phyloP scores from a whole-genome alignment of 1,139 yeast species.

The Insectozyma bohioensis region DNA sequence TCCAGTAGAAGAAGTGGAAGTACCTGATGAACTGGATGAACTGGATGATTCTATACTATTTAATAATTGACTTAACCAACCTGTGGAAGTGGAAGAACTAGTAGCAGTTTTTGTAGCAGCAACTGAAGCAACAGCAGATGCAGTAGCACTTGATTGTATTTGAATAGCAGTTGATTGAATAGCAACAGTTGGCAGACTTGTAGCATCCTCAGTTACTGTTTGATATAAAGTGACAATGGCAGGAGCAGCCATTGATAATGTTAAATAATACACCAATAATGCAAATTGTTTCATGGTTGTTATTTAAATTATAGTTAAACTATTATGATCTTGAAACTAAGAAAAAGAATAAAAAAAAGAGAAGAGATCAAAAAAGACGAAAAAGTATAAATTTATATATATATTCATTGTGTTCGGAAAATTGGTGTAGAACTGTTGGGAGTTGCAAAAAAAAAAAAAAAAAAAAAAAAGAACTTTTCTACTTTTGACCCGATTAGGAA shows the following conservation, averaged over 20 bases:
- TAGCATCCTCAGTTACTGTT: constrained; percentile 21
- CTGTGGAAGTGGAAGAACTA: constrained; percentile 2
- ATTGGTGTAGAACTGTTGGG: constrained; percentile 1
- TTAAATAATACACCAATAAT: constrained; percentile 9
- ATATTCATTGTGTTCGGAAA: no score
- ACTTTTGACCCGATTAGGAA: no score
- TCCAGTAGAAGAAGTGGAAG: constrained; percentile 4
- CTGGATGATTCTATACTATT: constrained; percentile 2
- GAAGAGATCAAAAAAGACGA: background rate
- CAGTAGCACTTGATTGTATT: constrained; percentile 6
- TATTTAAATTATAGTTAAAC: no score
- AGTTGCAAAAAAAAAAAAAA: constrained; percentile 1
- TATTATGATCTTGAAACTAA: no score
- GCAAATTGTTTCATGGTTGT: no score
- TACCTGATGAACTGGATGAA: constrained; percentile 7
- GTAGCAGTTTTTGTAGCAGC: constrained; percentile 5
- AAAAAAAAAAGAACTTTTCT: no score
- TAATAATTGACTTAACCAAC: constrained; percentile 2
- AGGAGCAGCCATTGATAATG: constrained; percentile 29
- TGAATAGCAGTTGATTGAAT: constrained; percentile 6
- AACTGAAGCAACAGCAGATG: constrained; percentile 11
- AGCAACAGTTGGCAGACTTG: constrained; percentile 14
- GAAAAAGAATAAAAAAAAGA: background rate
- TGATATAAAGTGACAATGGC: constrained; percentile 26
- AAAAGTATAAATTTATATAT: no score